Percentiles rank a stretch among this genome's conserved stretches.
phyloP scores from a whole-genome alignment of 2,329 filamentous ascomycete species.

The Fusarium marasasianum region DNA sequence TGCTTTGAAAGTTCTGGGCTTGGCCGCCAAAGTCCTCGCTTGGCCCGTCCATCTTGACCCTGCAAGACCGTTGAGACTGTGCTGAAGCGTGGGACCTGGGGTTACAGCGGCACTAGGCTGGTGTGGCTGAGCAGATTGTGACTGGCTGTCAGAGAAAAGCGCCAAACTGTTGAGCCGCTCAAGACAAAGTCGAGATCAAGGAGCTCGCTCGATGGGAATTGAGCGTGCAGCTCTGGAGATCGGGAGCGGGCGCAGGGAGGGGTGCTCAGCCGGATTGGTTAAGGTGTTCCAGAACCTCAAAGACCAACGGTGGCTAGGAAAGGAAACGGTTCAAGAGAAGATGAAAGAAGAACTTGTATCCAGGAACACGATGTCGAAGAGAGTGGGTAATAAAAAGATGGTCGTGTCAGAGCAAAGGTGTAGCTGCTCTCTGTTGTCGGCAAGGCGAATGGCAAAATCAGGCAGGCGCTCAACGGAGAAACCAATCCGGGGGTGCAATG shows the following conservation, averaged over 20 bases:
- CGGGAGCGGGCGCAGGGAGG: background rate
- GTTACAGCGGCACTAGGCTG: background rate
- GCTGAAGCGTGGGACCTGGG: background rate
- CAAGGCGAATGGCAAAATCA: background rate
- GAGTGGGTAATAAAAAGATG: background rate
- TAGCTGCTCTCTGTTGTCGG: background rate
- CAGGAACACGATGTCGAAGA: background rate
- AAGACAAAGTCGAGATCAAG: background rate
- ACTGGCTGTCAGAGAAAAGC: background rate
- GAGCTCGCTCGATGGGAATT: background rate
- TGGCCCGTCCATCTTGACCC: conserved; percentile 17
- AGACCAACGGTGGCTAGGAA: background rate
- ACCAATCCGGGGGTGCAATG: conserved; percentile 16
- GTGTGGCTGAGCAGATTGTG: background rate
- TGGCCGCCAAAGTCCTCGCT: background rate
- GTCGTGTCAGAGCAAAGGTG: background rate
- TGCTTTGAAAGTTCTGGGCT: background rate
- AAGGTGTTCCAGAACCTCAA: background rate
- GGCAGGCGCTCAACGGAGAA: conserved; percentile 26
- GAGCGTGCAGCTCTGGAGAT: background rate
- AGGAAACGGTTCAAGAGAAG: background rate
- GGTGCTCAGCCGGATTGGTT: conserved; percentile 1
- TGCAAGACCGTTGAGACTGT: background rate
- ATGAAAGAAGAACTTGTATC: background rate
- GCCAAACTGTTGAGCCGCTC: background rate